Conservation (phyloP, 352 stramenopile genomes). For the Pythium volutum region DNA sequence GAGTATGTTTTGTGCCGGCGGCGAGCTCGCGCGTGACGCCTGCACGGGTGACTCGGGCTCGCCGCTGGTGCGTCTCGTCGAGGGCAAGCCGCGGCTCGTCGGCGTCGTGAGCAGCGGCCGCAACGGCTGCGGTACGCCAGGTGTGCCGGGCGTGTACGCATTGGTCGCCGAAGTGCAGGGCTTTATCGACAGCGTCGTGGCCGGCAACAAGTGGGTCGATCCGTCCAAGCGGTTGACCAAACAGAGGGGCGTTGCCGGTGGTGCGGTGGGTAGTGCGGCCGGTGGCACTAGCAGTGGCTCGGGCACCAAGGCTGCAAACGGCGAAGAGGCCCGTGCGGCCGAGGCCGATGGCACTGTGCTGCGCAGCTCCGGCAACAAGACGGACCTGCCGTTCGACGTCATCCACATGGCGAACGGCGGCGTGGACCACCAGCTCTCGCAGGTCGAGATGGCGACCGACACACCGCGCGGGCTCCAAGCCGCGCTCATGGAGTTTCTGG, state of each 20-base stretch:
- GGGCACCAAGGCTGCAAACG: neutral
- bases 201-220: constrained; percentile 30
- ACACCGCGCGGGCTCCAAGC: constrained; percentile 23
- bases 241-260: too few relatives aligned
- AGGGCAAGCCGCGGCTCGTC: constrained; percentile 27
- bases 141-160: constrained; percentile 34
- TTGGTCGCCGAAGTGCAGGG: constrained; percentile 25
- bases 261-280: too few relatives aligned
- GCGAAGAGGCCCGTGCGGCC: neutral
- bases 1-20: constrained; percentile 43
- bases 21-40: constrained; percentile 31
- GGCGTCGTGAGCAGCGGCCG: constrained; percentile 40
- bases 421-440: constrained; percentile 27
- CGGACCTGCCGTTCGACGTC: constrained; percentile 28
- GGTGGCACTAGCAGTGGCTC: neutral
- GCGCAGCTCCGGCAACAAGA: constrained; percentile 14
- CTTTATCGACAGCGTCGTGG: constrained; percentile 31
- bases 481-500: constrained; percentile 29
- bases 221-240: constrained; percentile 3
- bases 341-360: constrained; percentile 1
- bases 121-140: constrained; percentile 34
- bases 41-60: constrained; percentile 44
- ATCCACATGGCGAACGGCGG: constrained; percentile 28
- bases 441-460: constrained; percentile 31
- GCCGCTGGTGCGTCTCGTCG: constrained; percentile 27